Base-by-base conservation (phyloP, 495 filamentous ascomycete species). In the Aspergillus olivimuriae region DNA sequence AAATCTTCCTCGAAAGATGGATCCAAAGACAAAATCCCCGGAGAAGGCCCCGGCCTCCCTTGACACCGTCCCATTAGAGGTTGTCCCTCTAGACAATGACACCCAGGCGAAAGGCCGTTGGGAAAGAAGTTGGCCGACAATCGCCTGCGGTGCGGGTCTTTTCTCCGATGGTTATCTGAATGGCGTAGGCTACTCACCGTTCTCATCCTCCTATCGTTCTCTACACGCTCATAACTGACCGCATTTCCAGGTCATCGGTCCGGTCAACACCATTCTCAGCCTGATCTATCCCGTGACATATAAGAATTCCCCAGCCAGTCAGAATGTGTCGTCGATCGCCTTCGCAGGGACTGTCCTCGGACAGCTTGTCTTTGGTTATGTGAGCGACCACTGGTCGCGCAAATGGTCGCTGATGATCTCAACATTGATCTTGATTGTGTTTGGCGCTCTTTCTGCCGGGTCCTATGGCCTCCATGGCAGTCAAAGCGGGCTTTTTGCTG, bases 81-180 rank as follows among this genome's bases (percentile, higher is more conserved):
- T 6, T 5, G 24, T 11, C 24, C 24, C 24, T 28, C 24, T 11
- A 6, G 5, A 6, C 11, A 28, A 5, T 28, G 6, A 5, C 5
- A 11, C 24, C 24, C 24, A 28, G 24, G 6, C 6, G 12, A 80
- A 80, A 48, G 52, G 62, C 30, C 67, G 68, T 39, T 82, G 78
- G 78, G 74, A 83, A 46, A 70, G 77, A 39, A 69, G 74, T 36
- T 81, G 78, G 77, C 80, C 79, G 11, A 76, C 75, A 1, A 79
- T 92, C 39, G 88, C 89, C 36, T 95, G 89, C 52, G 89, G 89
- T 46, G 86, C 89, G 32, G 89, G 89, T 49, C 70, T 95, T 3
- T 94, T 94, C 61, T 88, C 85, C 14, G 89, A 95, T 60, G 89
- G 89, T 10, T 95, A 94, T 60, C 75, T 94, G 57, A 91, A 94